Percentiles rank a stretch among this genome's conserved stretches.
These are phyloP conservation scores for Cucurbita maxima DNA, from an alignment of 306 rosid genomes.

Conservation along the genomic window DNA sequence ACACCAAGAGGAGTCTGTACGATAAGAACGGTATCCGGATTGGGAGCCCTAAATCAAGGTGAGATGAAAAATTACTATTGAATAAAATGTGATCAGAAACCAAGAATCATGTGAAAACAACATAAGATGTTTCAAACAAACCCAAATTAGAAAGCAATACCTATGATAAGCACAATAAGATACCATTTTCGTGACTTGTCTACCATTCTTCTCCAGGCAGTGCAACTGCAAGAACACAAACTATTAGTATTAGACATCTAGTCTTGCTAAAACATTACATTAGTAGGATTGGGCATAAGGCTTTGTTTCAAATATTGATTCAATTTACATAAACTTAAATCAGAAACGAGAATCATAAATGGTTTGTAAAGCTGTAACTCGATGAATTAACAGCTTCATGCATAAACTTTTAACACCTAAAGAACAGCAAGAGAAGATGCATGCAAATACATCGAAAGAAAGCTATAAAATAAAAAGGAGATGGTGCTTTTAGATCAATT, in stretches of 20 bases:
- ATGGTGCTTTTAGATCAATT: neutral
- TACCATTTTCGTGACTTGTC: constrained; percentile 80
- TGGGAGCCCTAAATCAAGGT: constrained; percentile 73
- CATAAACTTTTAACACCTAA: neutral
- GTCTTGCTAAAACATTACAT: neutral
- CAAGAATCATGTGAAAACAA: neutral
- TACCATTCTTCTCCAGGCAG: constrained; percentile 85
- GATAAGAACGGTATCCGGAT: constrained; percentile 86
- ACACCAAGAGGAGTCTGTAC: constrained; percentile 89
- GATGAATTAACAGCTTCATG: neutral
- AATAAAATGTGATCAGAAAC: neutral
- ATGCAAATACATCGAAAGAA: neutral
- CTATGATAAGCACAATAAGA: constrained; percentile 97
- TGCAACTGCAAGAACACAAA: constrained; percentile 61
- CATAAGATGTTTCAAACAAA: neutral
- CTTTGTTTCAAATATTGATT: neutral
- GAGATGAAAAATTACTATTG: constrained; percentile 5
- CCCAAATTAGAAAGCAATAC: constrained; percentile 30
- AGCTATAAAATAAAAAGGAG: neutral
- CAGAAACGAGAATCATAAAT: neutral
- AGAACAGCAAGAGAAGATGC: neutral
- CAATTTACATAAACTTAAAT: neutral
- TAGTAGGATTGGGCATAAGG: neutral
- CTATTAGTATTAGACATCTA: constrained; percentile 10
- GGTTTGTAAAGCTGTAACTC: neutral